phyloP scores from a whole-genome alignment of 108 stramenopile species.

The Cylindrotheca closterium region DNA sequence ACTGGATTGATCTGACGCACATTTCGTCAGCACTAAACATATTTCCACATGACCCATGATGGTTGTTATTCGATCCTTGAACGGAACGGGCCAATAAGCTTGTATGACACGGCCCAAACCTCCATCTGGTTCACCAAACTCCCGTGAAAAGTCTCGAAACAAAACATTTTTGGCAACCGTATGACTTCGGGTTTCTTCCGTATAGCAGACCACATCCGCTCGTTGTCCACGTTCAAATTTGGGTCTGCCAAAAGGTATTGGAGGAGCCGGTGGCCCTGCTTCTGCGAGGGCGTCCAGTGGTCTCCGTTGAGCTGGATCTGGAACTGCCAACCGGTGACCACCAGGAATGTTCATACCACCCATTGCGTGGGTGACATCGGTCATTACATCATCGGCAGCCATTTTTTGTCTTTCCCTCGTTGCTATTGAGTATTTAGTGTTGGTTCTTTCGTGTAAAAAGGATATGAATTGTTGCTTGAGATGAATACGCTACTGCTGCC shows the following conservation, averaged over 20 bases:
- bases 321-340: not conserved
- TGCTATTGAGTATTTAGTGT: too few relatives aligned
- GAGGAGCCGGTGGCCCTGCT: slow-evolving; percentile 37
- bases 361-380: slow-evolving; percentile 21
- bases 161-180: slow-evolving; percentile 37
- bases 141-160: slow-evolving; percentile 47
- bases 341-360: slow-evolving; percentile 7
- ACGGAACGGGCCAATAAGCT: slow-evolving; percentile 43
- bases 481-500: not conserved
- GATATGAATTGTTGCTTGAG: too few relatives aligned
- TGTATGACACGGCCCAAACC: slow-evolving; percentile 29
- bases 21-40: slow-evolving; percentile 43
- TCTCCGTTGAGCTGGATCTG: slow-evolving; percentile 11
- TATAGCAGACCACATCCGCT: slow-evolving; percentile 36
- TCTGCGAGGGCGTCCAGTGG: slow-evolving; percentile 23
- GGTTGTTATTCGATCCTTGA: slow-evolving; percentile 47
- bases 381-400: slow-evolving; percentile 23
- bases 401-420: too few relatives aligned
- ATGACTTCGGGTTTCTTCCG: slow-evolving; percentile 26
- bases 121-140: slow-evolving; percentile 33
- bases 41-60: slow-evolving; percentile 65
- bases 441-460: too few relatives aligned
- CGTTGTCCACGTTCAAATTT: slow-evolving; percentile 40
- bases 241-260: slow-evolving; percentile 40
- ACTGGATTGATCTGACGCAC: slow-evolving; percentile 27